Evolutionary conservation across 2,329 filamentous ascomycete genomes (phyloP), one percentile per base, ranked within the genome.

Genomic region (Coleophoma cylindrospora): DNA sequence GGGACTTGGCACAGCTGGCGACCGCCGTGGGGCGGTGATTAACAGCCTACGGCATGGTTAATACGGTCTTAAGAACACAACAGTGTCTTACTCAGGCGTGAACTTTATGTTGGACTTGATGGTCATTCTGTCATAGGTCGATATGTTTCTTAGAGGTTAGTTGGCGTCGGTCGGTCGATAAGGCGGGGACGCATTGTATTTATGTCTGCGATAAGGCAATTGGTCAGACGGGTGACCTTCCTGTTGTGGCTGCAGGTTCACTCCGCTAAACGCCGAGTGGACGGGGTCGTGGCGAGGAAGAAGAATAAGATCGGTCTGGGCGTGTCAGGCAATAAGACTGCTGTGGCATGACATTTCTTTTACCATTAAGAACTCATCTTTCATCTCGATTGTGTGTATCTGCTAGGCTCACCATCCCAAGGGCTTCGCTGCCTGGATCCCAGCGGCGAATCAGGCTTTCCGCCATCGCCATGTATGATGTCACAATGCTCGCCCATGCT

Each of bases 11-110:
- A 81, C 65, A 41, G 80, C 87, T 11, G 80, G 66, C 8, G 84
- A 86, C 43, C 87, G 82, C 50, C 87, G 81, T 17, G 87, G 85
- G n/a, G 86, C 85, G 56, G 83, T 83, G 60, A 91, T 77, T 52
- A 91, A 75, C 59, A 87, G 4, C 32, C 45, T 48, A 10, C 4
- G 14, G 27, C 32, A 19, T n/a, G 10, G 15, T 21, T n/a, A 44
- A 15, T 17, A 32, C n/a, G 41, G 14, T 12, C 17, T n/a, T 9
- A 44, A 27, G 9, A 15, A n/a, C 8, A n/a, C 12, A 44, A 27
- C 34, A 12, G 41, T n/a, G 11, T 32, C 41, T 32, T 33, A 44
- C 41, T 44, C 41, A 15, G 41, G 41, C 7, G 41, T 32, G 32
- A 44, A n/a, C 27, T 44, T 44, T 14, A 44, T 33, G 21, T 44